These are phyloP conservation scores for Pseudogymnoascus sp. DNA, from an alignment of 2,329 filamentous ascomycete genomes.

Conservation along the genomic window DNA sequence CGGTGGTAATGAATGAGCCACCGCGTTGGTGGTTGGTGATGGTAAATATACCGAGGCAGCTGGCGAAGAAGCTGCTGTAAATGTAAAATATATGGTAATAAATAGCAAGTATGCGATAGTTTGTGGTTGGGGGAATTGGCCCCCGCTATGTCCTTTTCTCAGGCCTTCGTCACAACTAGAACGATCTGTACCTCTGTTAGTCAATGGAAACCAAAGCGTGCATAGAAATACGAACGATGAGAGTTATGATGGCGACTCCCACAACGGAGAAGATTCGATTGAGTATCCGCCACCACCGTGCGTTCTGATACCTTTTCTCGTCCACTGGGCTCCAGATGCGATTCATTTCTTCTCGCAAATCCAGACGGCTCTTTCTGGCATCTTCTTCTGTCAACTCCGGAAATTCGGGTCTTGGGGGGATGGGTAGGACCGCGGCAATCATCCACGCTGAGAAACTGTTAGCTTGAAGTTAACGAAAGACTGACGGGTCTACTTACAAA, in stretches of 20 bases:
- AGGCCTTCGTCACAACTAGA: background rate
- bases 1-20: background rate
- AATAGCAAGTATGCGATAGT: background rate
- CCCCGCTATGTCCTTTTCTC: background rate
- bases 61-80: background rate
- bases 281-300: slow-evolving; percentile 55
- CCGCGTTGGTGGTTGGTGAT: background rate
- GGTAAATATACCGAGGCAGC: background rate
- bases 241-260: slow-evolving; percentile 45
- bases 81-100: slow-evolving; percentile 5
- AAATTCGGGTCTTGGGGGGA: slow-evolving; percentile 50
- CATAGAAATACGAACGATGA: slow-evolving; percentile 34
- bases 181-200: background rate
- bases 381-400: slow-evolving; percentile 41
- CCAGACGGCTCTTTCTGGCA: slow-evolving; percentile 22
- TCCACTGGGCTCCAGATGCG: slow-evolving; percentile 25
- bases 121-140: background rate
- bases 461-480: slow-evolving; percentile 13
- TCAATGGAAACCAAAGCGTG: background rate
- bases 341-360: slow-evolving; percentile 21
- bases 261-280: slow-evolving; percentile 53
- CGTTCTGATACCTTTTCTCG: slow-evolving; percentile 39
- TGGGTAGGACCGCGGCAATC: slow-evolving; percentile 63
- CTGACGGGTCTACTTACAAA: slow-evolving; percentile 41
- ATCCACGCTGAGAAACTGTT: slow-evolving; percentile 57